Base-by-base conservation (phyloP, 2,329 filamentous ascomycete genomes). In the Didymella pomorum region DNA sequence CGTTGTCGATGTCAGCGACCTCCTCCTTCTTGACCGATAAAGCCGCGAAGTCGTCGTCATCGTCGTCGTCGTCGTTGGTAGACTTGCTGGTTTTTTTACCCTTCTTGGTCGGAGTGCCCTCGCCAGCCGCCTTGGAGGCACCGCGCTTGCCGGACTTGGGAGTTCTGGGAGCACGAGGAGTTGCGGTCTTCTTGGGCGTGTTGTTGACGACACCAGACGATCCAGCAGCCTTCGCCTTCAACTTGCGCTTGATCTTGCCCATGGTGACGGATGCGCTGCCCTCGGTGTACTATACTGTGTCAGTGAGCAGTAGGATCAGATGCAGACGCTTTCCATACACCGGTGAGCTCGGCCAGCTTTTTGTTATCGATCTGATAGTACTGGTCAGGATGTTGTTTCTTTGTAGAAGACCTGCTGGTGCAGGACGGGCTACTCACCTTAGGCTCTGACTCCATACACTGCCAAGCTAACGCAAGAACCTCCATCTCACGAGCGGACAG, bases 381-480 rank as follows among this genome's bases (percentile, higher is more conserved):
- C 3, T 12, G 14, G 56, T 48, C 35, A 42, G 37, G 18, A 18
- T 9, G 21, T 9, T n/a, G 14, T 26, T 16, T n/a, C 10, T 18
- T 9, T 16, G 1, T 9, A 18, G 8, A 16, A 25, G 41, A 44
- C 35, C 3, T n/a, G 44, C 28, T 23, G 44, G 8, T 16, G 16
- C 20, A 20, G 10, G 9, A 9, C 4, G 37, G 14, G 31, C 33
- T 14, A 58, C 51, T 28, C 63, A 73, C 74, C 65, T 74, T 77
- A 21, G 73, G 73, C 33, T 73, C 63, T 0, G 16, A 43, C 2
- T 74, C 71, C 60, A 77, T 66, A 54, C 74, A 77, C 31, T 76
- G 72, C 74, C 73, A 76, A 1, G 72, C 70, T 0, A 74, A 48
- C 0, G 71, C 72, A 10, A 76, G 67, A 10, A 70, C 65, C 49